Base-by-base conservation (phyloP, 208 protist species). In the Entamoeba histolytica region DNA sequence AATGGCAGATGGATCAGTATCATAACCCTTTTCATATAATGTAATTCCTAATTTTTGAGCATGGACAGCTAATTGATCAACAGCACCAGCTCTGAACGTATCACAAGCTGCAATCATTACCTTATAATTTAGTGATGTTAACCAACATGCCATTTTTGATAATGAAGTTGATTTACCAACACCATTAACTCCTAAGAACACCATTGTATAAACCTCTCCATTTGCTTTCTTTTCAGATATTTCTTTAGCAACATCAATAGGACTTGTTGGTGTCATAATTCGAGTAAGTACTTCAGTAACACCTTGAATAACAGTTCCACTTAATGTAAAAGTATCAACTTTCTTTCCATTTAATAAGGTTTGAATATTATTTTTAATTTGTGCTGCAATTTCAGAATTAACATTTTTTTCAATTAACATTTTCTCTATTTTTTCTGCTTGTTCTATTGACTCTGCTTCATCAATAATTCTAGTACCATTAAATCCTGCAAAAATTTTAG, bases 171-270 rank as follows among this genome's bases (percentile, higher is more conserved):
- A 98, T 96, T 99, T 99, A 51, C 99, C 99, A 3, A 99, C 98
- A 61, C 99, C 99, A 95, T 99, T 99, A n/a, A 99, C 98, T 73
- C 99, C 99, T 93, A 97, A 97, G 31, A 99, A 97, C 31, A 98
- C 97, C 91, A 99, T 99, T 1, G 97, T 96, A 96, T 98, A 99
- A 5, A 98, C 98, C 51, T 97, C 94, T 19, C 96, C 94, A 35
- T 97, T 94, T 49, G 52, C 92, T 73, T 94, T 73, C 23, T 96
- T 93, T 4, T 94, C 94, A 28, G 95, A 94, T 5, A 92, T 49
- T 19, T 93, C 69, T 49, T n/a, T 44, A 31, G 91, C n/a, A 44
- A 93, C 15, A 61, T 93, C 39, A 28, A 93, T 91, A 39, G 7
- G 2, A 52, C 19, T 4, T 14, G 3, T 55, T 91, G 92, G 61